Percentiles rank a stretch among this genome's conserved stretches.
These are phyloP conservation scores for Falciphora oryzae DNA, from an alignment of 2,329 filamentous ascomycete genomes.

Conservation along the genomic window DNA sequence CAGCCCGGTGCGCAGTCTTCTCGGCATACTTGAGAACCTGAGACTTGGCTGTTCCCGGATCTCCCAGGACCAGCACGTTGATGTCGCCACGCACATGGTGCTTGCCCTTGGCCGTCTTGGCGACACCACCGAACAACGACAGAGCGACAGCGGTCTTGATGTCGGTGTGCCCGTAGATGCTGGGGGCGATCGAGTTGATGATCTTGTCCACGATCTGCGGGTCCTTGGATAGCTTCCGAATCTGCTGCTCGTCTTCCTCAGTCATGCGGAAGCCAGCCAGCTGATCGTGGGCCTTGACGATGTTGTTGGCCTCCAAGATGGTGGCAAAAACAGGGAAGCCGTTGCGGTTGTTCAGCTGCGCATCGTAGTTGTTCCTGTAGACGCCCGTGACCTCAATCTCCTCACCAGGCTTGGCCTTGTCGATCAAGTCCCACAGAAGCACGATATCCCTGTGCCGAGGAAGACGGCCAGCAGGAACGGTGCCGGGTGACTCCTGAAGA, in stretches of 20 bases:
- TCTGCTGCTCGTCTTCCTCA: slow-evolving; percentile 88
- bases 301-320: slow-evolving; percentile 93
- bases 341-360: slow-evolving; percentile 96
- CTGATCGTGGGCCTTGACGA: slow-evolving; percentile 95
- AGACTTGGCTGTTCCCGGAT: slow-evolving; percentile 96
- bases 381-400: slow-evolving; percentile 96
- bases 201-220: slow-evolving; percentile 91
- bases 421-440: slow-evolving; percentile 93
- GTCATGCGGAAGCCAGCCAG: slow-evolving; percentile 93
- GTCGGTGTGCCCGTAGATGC: slow-evolving; percentile 93
- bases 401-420: slow-evolving; percentile 93
- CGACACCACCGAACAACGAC: slow-evolving; percentile 90
- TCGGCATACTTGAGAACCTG: slow-evolving; percentile 97
- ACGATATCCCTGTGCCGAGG: slow-evolving; percentile 93
- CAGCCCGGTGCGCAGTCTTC: slow-evolving; percentile 92
- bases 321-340: slow-evolving; percentile 98
- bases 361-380: slow-evolving; percentile 97
- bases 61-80: slow-evolving; percentile 92
- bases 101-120: slow-evolving; percentile 81
- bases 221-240: slow-evolving; percentile 81
- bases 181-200: slow-evolving; percentile 87
- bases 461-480: slow-evolving; percentile 89
- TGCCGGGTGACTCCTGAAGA: slow-evolving; percentile 93
- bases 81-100: slow-evolving; percentile 95
- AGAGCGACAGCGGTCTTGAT: slow-evolving; percentile 96